Evolutionary conservation across 495 filamentous ascomycete genomes (phyloP).

Genomic region (Halenospora varia): DNA sequence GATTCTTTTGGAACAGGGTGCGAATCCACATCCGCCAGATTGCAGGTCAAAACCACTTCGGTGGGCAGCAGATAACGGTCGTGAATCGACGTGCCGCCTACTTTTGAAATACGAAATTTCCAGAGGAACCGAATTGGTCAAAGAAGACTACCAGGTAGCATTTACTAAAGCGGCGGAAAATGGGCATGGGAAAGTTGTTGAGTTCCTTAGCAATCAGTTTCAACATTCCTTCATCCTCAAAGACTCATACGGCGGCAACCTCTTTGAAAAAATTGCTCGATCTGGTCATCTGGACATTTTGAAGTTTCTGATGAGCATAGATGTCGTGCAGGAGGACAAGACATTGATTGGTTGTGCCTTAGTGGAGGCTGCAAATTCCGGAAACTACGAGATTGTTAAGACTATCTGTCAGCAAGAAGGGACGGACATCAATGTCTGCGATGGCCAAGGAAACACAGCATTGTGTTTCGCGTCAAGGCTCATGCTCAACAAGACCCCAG

Average conservation of each 20-base stretch:
- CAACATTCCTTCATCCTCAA: no score
- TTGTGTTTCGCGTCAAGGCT: conserved; percentile 3
- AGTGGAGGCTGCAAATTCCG: conserved; percentile 1
- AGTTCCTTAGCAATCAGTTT: conserved; percentile 13
- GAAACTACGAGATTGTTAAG: conserved; percentile 12
- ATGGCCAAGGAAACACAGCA: conserved; percentile 1
- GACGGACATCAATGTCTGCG: neutral
- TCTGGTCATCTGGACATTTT: conserved; percentile 9
- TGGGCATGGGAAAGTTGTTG: conserved; percentile 4
- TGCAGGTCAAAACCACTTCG: conserved; percentile 4
- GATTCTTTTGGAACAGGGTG: conserved; percentile 14
- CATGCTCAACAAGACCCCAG: neutral
- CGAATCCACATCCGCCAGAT: conserved; percentile 18
- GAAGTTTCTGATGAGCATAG: conserved; percentile 13
- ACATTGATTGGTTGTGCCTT: conserved; percentile 6
- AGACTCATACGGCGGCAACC: no score
- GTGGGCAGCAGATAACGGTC: conserved; percentile 8
- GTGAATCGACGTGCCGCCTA: conserved; percentile 4
- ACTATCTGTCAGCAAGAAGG: conserved; percentile 6
- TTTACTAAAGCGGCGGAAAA: conserved; percentile 9
- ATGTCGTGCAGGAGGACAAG: conserved; percentile 13
- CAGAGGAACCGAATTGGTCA: neutral
- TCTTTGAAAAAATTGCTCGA: conserved; percentile 2
- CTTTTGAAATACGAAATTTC: conserved; percentile 15
- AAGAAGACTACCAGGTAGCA: conserved; percentile 13